phyloP scores from a whole-genome alignment of 2,329 filamentous ascomycete species.

The Aureobasidium sp. region DNA sequence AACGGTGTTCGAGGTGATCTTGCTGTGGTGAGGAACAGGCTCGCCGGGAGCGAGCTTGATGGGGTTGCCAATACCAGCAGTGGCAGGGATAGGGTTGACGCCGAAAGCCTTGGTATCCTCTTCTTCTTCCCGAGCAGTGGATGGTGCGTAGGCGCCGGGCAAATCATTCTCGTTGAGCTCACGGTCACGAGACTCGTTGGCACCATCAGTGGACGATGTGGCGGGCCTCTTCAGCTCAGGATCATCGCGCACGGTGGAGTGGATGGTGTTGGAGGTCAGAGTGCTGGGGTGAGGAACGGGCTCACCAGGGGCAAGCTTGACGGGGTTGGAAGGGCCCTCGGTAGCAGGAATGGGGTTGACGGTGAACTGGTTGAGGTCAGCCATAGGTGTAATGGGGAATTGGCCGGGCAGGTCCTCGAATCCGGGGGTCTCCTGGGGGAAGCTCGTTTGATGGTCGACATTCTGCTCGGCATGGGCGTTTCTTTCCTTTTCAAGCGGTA shows the following conservation, averaged over 20 bases:
- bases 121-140: slow-evolving; percentile 17
- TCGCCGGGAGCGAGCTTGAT: slow-evolving; percentile 72
- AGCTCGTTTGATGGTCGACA: slow-evolving; percentile 20
- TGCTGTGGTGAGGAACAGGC: slow-evolving; percentile 61
- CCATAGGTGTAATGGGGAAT: slow-evolving; percentile 63
- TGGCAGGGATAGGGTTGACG: slow-evolving; percentile 49
- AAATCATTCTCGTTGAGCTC: slow-evolving; percentile 13
- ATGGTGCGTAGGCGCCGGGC: slow-evolving; percentile 2
- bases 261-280: slow-evolving; percentile 62
- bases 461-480: not conserved
- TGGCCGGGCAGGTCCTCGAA: slow-evolving; percentile 50
- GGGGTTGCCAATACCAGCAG: slow-evolving; percentile 59
- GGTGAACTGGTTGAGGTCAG: slow-evolving; percentile 37
- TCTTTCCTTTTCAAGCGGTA: slow-evolving; percentile 50
- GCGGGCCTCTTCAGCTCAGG: slow-evolving; percentile 42
- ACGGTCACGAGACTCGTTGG: slow-evolving; percentile 28
- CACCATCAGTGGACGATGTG: slow-evolving; percentile 31
- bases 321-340: slow-evolving; percentile 61
- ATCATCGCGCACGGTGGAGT: slow-evolving; percentile 57
- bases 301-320: slow-evolving; percentile 70
- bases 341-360: slow-evolving; percentile 44
- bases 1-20: slow-evolving; percentile 61
- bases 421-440: slow-evolving; percentile 16
- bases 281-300: slow-evolving; percentile 62
- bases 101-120: slow-evolving; percentile 40